Conservation (phyloP, 345 rosid genomes). For the Streptanthus diversifolius region DNA sequence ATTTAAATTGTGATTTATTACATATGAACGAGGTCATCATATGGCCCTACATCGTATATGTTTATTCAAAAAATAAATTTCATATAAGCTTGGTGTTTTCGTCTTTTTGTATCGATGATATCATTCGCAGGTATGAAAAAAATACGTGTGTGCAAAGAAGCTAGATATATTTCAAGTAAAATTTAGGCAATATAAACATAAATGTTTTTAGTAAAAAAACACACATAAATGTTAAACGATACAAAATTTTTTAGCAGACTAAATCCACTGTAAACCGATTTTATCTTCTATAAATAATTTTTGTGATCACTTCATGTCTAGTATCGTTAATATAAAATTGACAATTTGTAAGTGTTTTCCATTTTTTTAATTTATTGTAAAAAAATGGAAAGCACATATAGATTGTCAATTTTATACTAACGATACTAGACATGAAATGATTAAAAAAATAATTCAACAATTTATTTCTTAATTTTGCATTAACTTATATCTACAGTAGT, state of each 20-base stretch:
- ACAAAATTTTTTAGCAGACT: background rate
- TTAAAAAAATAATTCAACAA: too few relatives aligned
- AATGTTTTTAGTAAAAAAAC: too few relatives aligned
- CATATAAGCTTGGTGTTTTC: background rate
- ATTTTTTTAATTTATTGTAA: too few relatives aligned
- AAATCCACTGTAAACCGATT: background rate
- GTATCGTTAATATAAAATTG: background rate
- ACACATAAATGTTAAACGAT: background rate
- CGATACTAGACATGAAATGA: background rate
- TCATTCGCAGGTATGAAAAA: background rate
- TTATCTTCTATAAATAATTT: too few relatives aligned
- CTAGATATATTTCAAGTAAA: background rate
- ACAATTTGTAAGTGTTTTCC: background rate
- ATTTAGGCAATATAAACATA: background rate
- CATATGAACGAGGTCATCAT: slow-evolving; percentile 26
- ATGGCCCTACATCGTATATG: background rate
- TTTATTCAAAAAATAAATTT: background rate
- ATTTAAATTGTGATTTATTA: background rate
- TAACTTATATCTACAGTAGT: background rate
- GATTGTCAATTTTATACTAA: background rate
- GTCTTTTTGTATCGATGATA: background rate
- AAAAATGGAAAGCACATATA: too few relatives aligned
- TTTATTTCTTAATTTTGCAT: background rate
- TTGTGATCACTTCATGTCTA: background rate
- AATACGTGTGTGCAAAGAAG: background rate